Evolutionary conservation across 208 protist species (phyloP).

Genomic region (Acanthamoeba castellanii): DNA sequence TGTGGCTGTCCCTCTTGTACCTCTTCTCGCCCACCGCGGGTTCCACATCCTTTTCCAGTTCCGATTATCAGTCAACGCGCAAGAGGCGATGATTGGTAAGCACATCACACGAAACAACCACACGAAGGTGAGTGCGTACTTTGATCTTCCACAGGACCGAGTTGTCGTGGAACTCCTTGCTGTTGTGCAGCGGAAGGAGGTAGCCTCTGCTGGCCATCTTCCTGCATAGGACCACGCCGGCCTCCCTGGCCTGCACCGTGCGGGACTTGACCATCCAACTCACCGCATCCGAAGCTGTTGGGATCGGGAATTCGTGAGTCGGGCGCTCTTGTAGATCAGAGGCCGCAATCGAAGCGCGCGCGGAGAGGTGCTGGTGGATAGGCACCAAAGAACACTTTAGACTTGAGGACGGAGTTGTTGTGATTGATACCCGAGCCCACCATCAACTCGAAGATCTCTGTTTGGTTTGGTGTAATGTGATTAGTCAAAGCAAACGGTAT

Average conservation of each 20-base stretch:
- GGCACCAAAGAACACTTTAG: slow-evolving; percentile 44
- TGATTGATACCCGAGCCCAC: slow-evolving; percentile 6
- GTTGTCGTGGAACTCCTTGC: slow-evolving; percentile 55
- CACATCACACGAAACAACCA: not conserved
- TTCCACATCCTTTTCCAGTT: not conserved
- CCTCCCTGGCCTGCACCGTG: not conserved
- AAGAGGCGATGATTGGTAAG: not conserved
- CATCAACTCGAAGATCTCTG: slow-evolving; percentile 55
- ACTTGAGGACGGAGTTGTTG: not conserved
- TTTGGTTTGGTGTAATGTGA: not conserved
- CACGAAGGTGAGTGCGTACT: not conserved
- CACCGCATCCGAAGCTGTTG: slow-evolving; percentile 54
- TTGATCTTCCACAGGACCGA: slow-evolving; percentile 53
- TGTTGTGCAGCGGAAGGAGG: slow-evolving; percentile 36
- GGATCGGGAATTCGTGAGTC: not conserved
- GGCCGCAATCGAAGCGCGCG: not conserved
- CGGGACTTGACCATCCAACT: slow-evolving; percentile 44
- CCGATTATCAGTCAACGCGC: not conserved
- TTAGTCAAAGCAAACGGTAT: not conserved
- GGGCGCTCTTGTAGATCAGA: not conserved
- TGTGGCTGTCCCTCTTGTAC: not conserved
- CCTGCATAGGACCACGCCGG: not conserved
- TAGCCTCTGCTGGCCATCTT: slow-evolving; percentile 37
- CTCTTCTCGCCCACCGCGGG: not conserved
- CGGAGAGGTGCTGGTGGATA: not conserved